Conservation (phyloP, 495 filamentous ascomycete species). For the Oidiodendron maius region DNA sequence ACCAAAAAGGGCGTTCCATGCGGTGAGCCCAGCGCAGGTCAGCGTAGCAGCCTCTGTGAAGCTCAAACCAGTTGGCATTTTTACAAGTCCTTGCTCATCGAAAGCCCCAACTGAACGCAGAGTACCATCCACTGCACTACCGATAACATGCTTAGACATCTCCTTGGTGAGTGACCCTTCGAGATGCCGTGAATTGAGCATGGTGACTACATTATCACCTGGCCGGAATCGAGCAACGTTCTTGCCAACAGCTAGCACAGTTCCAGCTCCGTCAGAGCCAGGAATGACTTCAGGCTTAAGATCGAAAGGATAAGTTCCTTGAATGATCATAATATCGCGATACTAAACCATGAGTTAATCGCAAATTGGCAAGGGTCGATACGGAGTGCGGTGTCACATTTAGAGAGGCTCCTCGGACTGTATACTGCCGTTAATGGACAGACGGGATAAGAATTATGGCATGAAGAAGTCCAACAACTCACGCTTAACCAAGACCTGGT, state of each 20-base stretch:
- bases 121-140: slow-evolving; percentile 61
- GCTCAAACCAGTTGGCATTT: slow-evolving; percentile 54
- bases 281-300: slow-evolving; percentile 45
- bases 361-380: too few species aligned
- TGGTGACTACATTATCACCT: slow-evolving; percentile 65
- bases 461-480: too few species aligned
- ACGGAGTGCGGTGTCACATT: too few species aligned
- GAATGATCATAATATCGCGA: too few species aligned
- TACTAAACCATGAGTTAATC: too few species aligned
- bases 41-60: slow-evolving; percentile 60
- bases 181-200: slow-evolving; percentile 73
- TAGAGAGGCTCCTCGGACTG: too few species aligned
- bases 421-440: too few species aligned
- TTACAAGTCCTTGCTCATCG: slow-evolving; percentile 60
- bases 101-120: slow-evolving; percentile 66
- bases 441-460: too few species aligned
- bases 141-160: slow-evolving; percentile 49
- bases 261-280: slow-evolving; percentile 69
- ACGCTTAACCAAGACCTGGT: too few species aligned
- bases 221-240: slow-evolving; percentile 50
- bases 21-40: slow-evolving; percentile 65
- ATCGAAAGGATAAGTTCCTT: not conserved
- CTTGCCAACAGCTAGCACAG: slow-evolving; percentile 58
- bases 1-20: slow-evolving; percentile 77
- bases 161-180: slow-evolving; percentile 43